Conservation (phyloP, 176 grass and related monocot species). For the Lolium perenne region DNA sequence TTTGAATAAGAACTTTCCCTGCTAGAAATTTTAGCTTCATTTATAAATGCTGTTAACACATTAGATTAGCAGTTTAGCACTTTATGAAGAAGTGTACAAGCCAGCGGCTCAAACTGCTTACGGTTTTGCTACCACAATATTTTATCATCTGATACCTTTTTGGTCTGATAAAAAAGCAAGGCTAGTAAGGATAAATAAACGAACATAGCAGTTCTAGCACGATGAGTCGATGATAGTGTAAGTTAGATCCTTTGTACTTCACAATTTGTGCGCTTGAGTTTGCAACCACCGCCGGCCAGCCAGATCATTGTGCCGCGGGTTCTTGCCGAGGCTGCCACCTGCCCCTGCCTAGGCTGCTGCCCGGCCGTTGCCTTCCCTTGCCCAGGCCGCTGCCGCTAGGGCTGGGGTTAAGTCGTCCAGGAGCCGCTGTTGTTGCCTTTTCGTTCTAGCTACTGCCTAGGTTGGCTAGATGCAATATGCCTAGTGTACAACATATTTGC, state of each 20-base stretch:
- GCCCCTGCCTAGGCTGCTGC: background rate
- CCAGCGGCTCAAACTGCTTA: background rate
- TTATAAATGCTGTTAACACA: background rate
- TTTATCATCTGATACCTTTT: background rate
- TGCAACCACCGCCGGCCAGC: background rate
- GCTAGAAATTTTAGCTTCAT: background rate
- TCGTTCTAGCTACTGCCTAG: too few relatives aligned
- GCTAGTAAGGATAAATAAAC: background rate
- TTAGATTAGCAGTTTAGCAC: background rate
- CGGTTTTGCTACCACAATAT: slow-evolving; percentile 2
- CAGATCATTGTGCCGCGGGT: background rate
- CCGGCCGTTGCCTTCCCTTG: too few relatives aligned
- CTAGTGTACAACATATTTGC: too few relatives aligned
- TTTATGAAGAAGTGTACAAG: background rate
- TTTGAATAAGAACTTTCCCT: background rate
- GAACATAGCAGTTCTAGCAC: background rate
- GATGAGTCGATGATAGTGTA: background rate
- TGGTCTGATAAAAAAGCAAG: background rate
- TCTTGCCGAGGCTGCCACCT: background rate
- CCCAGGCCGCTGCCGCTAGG: too few relatives aligned
- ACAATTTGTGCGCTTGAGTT: background rate
- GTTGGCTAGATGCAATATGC: too few relatives aligned
- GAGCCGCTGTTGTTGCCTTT: too few relatives aligned
- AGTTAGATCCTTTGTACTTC: background rate
- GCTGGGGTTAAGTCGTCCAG: too few relatives aligned